A percentile compares a stretch with the other conserved stretches of the same genome.
phyloP scores from a whole-genome alignment of 2,329 filamentous ascomycete species.

The Penicillium palitans region DNA sequence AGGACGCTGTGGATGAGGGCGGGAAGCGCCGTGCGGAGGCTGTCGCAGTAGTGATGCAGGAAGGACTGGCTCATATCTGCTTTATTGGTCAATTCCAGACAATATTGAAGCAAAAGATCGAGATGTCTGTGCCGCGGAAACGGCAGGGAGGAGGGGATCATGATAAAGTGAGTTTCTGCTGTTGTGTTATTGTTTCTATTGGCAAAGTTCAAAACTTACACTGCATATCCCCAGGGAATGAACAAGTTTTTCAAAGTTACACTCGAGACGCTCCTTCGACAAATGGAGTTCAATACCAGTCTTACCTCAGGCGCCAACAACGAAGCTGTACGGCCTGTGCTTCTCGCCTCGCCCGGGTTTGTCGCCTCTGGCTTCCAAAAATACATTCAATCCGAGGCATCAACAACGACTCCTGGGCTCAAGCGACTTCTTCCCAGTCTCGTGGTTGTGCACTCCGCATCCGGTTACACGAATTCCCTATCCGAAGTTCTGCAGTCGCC shows the following conservation, averaged over 20 bases:
- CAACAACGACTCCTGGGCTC: constrained; percentile 57
- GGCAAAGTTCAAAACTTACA: background rate
- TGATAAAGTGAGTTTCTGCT: constrained; percentile 43
- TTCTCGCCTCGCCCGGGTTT: constrained; percentile 89
- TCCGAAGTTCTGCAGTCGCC: constrained; percentile 82
- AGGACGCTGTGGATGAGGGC: constrained; percentile 71
- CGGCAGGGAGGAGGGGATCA: constrained; percentile 49
- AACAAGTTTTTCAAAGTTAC: constrained; percentile 76
- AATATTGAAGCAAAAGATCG: constrained; percentile 51
- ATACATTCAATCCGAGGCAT: constrained; percentile 64
- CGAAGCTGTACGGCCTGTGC: constrained; percentile 57
- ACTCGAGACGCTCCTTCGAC: constrained; percentile 71
- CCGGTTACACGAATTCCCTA: constrained; percentile 82
- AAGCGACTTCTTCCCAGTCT: constrained; percentile 67
- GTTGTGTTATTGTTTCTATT: background rate
- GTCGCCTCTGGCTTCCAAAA: constrained; percentile 77
- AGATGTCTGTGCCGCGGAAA: constrained; percentile 51
- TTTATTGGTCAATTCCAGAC: constrained; percentile 53
- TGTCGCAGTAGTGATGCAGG: constrained; percentile 91
- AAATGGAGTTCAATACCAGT: constrained; percentile 67
- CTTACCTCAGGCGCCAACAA: constrained; percentile 39
- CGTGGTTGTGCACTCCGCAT: constrained; percentile 77
- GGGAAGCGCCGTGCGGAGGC: constrained; percentile 74
- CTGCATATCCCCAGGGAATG: constrained; percentile 55
- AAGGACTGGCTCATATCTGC: constrained; percentile 57